These are phyloP conservation scores for Umbilicus rupestris DNA, from an alignment of 164 flowering plant species.

Conservation along the genomic window DNA sequence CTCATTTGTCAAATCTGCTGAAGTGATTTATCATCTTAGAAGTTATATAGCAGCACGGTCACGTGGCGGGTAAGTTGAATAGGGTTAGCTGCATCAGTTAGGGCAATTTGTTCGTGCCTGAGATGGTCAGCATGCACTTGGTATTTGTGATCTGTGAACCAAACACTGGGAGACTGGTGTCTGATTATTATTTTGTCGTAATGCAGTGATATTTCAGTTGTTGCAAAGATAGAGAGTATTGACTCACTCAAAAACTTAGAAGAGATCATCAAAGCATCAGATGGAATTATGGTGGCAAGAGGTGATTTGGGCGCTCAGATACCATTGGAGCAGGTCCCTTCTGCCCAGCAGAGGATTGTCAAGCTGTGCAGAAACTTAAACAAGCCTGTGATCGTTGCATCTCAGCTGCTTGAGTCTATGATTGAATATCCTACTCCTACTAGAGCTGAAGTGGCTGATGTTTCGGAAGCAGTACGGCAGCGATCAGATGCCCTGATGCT, in stretches of 20 bases:
- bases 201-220: conserved; percentile 45
- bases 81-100: not conserved
- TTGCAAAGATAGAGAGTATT: conserved; percentile 82
- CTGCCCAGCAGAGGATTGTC: conserved; percentile 55
- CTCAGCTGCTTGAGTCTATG: conserved; percentile 94
- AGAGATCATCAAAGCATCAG: conserved; percentile 72
- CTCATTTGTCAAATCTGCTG: conserved; percentile 69
- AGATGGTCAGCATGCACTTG: not conserved
- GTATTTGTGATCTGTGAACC: not conserved
- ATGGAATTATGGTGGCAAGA: conserved; percentile 91
- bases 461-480: conserved; percentile 84
- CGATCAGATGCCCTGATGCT: conserved; percentile 89
- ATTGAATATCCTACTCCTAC: conserved; percentile 88
- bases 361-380: conserved; percentile 59
- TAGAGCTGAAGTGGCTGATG: conserved; percentile 96
- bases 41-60: conserved; percentile 48
- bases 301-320: conserved; percentile 93
- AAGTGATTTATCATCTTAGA: conserved; percentile 47
- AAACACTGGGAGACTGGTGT: too few relatives aligned
- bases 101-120: not conserved
- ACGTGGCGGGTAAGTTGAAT: conserved; percentile 12
- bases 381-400: conserved; percentile 91
- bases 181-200: not conserved
- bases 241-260: conserved; percentile 62
- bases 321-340: conserved; percentile 80